phyloP scores from a whole-genome alignment of 2,329 filamentous ascomycete species.

The Scedosporium boydii region DNA sequence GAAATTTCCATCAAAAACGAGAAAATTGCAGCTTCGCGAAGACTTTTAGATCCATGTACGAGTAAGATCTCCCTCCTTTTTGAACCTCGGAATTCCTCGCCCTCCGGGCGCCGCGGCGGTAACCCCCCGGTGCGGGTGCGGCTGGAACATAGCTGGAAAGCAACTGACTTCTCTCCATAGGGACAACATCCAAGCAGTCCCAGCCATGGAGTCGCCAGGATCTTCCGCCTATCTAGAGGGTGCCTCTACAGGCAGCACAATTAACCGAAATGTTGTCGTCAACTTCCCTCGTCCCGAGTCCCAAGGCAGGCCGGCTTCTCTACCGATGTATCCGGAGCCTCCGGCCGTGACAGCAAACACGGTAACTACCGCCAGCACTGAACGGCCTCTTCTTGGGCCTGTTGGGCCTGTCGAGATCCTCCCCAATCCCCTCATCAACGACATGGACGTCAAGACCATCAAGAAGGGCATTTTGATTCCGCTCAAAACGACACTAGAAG shows the following conservation, averaged over 20 bases:
- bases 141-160: too few species aligned
- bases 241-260: too few species aligned
- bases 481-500: conserved; percentile 55
- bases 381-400: conserved; percentile 9
- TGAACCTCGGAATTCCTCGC: too few species aligned
- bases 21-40: background rate
- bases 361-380: background rate
- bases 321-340: background rate
- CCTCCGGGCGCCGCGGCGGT: too few species aligned
- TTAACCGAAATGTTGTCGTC: background rate
- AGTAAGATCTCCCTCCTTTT: too few species aligned
- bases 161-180: too few species aligned
- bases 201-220: too few species aligned
- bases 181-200: too few species aligned
- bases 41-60: too few species aligned
- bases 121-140: too few species aligned
- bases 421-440: conserved; percentile 28
- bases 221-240: too few species aligned
- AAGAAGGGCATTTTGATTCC: conserved; percentile 46
- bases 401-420: conserved; percentile 9
- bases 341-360: conserved; percentile 3
- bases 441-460: conserved; percentile 23
- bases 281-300: background rate
- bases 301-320: background rate
- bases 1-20: background rate